Percentiles rank a stretch among this genome's conserved stretches.
Conservation (phyloP, 208 protist species). For the Leishmania aethiopica region DNA sequence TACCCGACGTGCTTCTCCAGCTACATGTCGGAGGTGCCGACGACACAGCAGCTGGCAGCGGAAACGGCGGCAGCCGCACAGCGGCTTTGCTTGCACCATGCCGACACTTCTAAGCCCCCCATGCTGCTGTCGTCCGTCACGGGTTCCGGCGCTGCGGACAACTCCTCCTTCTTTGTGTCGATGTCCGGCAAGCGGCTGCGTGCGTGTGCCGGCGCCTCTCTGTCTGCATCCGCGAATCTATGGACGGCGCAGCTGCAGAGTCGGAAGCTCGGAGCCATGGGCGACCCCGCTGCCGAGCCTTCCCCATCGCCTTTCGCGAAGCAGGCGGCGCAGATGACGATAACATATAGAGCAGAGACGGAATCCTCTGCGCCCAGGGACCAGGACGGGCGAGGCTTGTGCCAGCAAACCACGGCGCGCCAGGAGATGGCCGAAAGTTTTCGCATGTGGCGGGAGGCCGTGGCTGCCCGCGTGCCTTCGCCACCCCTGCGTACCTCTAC, state of each 20-base stretch:
- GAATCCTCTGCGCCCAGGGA: background rate
- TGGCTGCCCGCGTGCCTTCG: background rate
- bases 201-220: background rate
- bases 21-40: slow-evolving; percentile 25
- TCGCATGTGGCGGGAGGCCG: background rate
- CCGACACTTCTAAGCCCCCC: background rate
- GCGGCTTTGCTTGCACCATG: background rate
- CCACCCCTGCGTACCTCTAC: background rate
- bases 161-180: slow-evolving; percentile 1
- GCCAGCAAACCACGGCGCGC: background rate
- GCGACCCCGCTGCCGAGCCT: background rate
- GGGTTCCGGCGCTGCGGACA: background rate
- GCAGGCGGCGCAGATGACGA: background rate
- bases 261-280: background rate
- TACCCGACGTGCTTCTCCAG: slow-evolving; percentile 31
- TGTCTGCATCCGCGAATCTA: background rate
- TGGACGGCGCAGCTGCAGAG: slow-evolving; percentile 9
- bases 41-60: slow-evolving; percentile 18
- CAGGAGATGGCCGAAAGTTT: background rate
- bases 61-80: background rate
- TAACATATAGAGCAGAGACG: background rate
- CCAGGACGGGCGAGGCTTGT: background rate
- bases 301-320: background rate
- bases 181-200: slow-evolving; percentile 12
- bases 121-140: background rate